Percentiles rank a stretch among this genome's conserved stretches.
Conservation (phyloP, 1,139 yeast genomes). For the Arxiozyma slooffiae region DNA sequence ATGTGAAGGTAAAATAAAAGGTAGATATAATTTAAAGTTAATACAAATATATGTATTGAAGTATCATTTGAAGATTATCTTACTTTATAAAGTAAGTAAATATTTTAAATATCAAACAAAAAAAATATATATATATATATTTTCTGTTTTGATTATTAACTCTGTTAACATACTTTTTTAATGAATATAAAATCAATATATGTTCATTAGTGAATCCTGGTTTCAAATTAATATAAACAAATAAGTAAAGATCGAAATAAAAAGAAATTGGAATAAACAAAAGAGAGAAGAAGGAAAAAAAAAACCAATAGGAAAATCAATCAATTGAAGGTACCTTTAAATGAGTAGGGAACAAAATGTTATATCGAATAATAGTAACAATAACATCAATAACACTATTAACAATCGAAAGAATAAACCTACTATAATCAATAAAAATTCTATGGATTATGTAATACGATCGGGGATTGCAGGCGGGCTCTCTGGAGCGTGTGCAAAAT, state of each 20-base stretch:
- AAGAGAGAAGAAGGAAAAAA: neutral
- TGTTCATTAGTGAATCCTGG: no score
- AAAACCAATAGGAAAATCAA: neutral
- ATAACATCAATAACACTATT: neutral
- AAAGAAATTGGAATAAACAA: neutral
- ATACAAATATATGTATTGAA: no score
- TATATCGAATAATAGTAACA: neutral
- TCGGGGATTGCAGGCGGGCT: slow-evolving; percentile 93
- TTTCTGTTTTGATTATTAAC: neutral
- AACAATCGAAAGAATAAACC: neutral
- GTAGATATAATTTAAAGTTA: no score
- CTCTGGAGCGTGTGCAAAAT: slow-evolving; percentile 93
- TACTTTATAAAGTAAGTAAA: neutral
- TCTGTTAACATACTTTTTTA: no score
- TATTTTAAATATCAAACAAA: no score
- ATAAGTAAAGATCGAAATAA: no score
- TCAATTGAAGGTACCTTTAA: neutral
- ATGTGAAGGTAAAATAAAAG: no score
- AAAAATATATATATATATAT: no score
- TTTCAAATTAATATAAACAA: neutral
- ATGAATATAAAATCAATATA: neutral
- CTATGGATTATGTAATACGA: slow-evolving; percentile 65
- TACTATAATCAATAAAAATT: slow-evolving; percentile 46
- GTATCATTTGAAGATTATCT: no score
- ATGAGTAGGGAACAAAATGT: neutral